phyloP scores from a whole-genome alignment of 2,329 filamentous ascomycete genomes.

The Coleophoma crateriformis region DNA sequence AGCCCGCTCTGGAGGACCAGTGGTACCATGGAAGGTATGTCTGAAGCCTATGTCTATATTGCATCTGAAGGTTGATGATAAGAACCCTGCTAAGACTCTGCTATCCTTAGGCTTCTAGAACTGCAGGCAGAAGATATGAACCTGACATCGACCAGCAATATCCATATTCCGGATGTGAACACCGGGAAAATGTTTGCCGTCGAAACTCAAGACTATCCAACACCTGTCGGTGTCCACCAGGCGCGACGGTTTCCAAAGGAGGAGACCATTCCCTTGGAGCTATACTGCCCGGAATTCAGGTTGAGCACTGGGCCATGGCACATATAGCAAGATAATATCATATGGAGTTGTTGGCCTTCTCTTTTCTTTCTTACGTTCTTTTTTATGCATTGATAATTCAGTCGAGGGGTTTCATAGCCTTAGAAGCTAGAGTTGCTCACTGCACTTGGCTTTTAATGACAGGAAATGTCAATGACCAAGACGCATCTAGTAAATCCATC shows the following conservation, averaged over 20 bases:
- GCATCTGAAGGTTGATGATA: no score
- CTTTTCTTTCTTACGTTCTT: no score
- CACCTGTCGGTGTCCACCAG: constrained; percentile 6
- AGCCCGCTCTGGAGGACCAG: background rate
- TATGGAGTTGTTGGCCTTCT: no score
- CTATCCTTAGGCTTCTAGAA: background rate
- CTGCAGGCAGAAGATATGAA: constrained; percentile 3
- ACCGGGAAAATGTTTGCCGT: constrained; percentile 14
- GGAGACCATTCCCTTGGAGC: background rate
- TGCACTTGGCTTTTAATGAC: no score
- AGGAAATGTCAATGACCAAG: no score
- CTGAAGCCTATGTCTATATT: background rate
- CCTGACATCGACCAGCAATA: constrained; percentile 15
- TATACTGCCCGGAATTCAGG: background rate
- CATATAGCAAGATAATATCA: no score
- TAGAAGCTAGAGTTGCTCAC: no score
- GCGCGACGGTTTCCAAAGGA: background rate
- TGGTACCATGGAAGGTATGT: constrained; percentile 13
- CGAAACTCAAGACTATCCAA: constrained; percentile 8
- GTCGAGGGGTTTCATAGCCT: no score
- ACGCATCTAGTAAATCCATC: no score
- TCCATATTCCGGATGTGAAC: constrained; percentile 17
- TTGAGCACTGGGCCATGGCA: background rate
- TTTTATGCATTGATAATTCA: no score
- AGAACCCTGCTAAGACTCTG: background rate